Evolutionary conservation across 305 asterid species (phyloP).

Genomic region (Fraxinus floribunda): DNA sequence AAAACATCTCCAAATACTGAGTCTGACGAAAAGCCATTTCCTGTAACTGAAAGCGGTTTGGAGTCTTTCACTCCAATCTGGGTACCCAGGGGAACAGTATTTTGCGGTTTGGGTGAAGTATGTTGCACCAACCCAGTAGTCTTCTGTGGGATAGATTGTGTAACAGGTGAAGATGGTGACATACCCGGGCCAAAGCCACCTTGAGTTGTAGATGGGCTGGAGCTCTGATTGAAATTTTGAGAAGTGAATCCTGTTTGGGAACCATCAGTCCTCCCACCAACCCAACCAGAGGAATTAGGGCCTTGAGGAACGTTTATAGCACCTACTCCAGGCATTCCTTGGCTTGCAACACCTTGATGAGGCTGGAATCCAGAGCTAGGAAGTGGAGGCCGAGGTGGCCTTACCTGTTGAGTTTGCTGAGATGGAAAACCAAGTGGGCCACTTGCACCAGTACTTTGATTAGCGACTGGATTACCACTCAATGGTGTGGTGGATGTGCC

Average conservation of each 20-base stretch:
- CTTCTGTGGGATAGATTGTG: conserved; percentile 47
- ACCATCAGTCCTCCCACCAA: conserved; percentile 39
- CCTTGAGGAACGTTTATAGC: conserved; percentile 35
- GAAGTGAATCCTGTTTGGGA: conserved; percentile 37
- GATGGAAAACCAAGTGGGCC: conserved; percentile 46
- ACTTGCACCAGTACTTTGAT: conserved; percentile 43
- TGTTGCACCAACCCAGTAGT: conserved; percentile 40
- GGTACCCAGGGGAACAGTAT: conserved; percentile 31
- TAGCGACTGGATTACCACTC: conserved; percentile 34
- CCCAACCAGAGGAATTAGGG: conserved; percentile 36
- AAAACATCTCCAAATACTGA: conserved; percentile 64
- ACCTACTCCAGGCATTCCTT: conserved; percentile 51
- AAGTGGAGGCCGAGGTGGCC: conserved; percentile 53
- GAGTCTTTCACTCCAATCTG: conserved; percentile 44
- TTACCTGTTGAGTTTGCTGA: conserved; percentile 50
- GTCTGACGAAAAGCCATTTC: conserved; percentile 60
- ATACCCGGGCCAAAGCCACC: conserved; percentile 35
- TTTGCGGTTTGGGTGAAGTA: conserved; percentile 45
- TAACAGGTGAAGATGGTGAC: conserved; percentile 34
- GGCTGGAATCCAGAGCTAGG: conserved; percentile 57
- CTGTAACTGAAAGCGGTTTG: conserved; percentile 43
- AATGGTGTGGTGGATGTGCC: conserved; percentile 37
- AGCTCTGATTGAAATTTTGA: conserved; percentile 40
- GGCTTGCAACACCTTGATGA: conserved; percentile 49
- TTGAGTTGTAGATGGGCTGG: conserved; percentile 42